A percentile compares a stretch with the other conserved stretches of the same genome.
phyloP scores from a whole-genome alignment of 441 rosid genomes.

The Pelargonium australe region DNA sequence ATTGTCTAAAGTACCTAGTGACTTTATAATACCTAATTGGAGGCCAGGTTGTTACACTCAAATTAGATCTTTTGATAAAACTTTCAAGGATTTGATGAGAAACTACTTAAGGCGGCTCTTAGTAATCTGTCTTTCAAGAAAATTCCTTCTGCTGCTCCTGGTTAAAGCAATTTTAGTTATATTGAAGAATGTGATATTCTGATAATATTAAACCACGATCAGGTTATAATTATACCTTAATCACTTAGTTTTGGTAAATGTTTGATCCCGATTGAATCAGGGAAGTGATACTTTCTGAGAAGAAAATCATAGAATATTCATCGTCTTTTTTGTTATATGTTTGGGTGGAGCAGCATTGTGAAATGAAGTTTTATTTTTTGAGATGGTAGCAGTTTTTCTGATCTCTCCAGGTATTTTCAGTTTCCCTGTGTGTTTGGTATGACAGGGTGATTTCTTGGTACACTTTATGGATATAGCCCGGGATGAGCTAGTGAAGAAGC shows the following conservation, averaged over 20 bases:
- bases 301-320: background rate
- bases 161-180: too few species aligned
- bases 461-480: slow-evolving; percentile 97
- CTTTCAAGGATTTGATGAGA: background rate
- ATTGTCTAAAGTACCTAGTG: background rate
- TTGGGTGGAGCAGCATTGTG: background rate
- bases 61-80: background rate
- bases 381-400: background rate
- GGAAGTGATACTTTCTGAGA: background rate
- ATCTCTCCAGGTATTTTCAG: slow-evolving; percentile 12
- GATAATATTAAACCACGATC: too few species aligned
- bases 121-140: too few species aligned
- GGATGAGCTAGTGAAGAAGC: slow-evolving; percentile 81
- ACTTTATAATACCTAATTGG: background rate
- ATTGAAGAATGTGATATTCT: too few species aligned
- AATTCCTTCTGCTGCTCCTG: too few species aligned
- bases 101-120: too few species aligned
- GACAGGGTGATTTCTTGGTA: slow-evolving; percentile 95
- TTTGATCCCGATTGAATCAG: background rate
- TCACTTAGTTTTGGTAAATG: background rate
- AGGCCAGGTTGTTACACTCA: background rate
- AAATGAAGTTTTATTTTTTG: background rate
- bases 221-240: too few species aligned
- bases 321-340: background rate
- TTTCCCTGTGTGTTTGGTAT: slow-evolving; percentile 15